These are phyloP conservation scores for Dipteronia sinensis DNA, from an alignment of 345 rosid genomes.

Conservation along the genomic window DNA sequence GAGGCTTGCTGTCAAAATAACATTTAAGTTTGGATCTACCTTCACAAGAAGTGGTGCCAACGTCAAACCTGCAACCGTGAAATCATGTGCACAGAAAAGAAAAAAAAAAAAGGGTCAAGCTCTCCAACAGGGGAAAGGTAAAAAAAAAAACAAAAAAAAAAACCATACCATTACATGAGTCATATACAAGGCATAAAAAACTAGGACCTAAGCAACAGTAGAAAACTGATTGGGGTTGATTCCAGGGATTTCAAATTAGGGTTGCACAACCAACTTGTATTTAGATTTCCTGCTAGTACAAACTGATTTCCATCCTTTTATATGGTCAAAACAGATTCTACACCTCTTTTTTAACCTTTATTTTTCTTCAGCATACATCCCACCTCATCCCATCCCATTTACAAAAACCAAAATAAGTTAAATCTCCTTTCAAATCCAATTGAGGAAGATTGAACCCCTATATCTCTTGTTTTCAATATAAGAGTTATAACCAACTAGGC, in stretches of 20 bases:
- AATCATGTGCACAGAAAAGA: constrained; percentile 7
- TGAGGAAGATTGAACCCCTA: background rate
- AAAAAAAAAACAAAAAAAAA: background rate
- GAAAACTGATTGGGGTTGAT: background rate
- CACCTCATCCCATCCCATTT: background rate
- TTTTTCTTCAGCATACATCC: background rate
- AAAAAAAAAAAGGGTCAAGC: constrained; percentile 8
- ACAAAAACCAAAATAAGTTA: no score
- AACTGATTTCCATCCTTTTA: background rate
- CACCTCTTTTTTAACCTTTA: background rate
- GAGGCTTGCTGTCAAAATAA: constrained; percentile 85
- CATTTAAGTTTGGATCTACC: constrained; percentile 92
- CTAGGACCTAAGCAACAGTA: background rate
- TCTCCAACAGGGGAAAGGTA: constrained; percentile 2
- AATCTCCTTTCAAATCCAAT: background rate
- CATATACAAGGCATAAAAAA: background rate
- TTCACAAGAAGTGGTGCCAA: constrained; percentile 89
- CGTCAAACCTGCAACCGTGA: constrained; percentile 66
- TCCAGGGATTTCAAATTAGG: background rate
- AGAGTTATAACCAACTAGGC: background rate
- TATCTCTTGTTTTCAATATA: background rate
- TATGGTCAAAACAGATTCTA: background rate
- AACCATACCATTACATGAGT: background rate
- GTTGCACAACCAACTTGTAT: background rate
- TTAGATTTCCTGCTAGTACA: background rate